A percentile compares a stretch with the other conserved stretches of the same genome.
These are phyloP conservation scores for Tetrastigma voinierianum DNA, from an alignment of 164 flowering plant species.

Conservation along the genomic window DNA sequence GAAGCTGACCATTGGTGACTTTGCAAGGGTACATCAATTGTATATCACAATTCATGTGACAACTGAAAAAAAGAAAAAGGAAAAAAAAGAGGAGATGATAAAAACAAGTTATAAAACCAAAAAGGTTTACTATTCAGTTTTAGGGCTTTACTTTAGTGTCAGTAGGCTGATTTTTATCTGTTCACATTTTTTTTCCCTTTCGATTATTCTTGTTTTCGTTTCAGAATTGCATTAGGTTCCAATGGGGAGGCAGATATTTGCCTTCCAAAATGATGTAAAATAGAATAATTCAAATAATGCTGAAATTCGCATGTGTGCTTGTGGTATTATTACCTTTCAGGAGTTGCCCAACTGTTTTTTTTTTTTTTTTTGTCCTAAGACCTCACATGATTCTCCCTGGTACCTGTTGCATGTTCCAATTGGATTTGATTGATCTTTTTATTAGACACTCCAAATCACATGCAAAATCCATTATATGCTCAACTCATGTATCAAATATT, in stretches of 20 bases:
- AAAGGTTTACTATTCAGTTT: background rate
- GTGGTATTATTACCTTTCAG: background rate
- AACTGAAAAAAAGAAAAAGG: background rate
- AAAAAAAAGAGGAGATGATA: no score
- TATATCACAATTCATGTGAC: slow-evolving; percentile 14
- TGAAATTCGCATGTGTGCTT: background rate
- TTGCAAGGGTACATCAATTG: slow-evolving; percentile 10
- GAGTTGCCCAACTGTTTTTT: no score
- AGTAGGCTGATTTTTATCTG: background rate
- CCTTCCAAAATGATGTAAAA: background rate
- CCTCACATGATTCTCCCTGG: no score
- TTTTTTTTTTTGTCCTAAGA: no score
- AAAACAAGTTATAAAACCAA: background rate
- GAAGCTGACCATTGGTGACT: slow-evolving; percentile 21
- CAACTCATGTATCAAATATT: no score
- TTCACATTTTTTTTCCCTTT: background rate
- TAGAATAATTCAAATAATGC: background rate
- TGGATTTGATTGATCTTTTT: no score
- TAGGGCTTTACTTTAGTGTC: background rate
- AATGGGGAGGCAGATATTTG: background rate
- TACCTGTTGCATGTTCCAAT: no score
- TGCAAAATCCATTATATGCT: no score
- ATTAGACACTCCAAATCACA: no score
- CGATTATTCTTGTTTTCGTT: background rate
- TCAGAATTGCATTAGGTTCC: background rate